phyloP scores from a whole-genome alignment of 2,329 filamentous ascomycete species.

The Clonostachys sp. region DNA sequence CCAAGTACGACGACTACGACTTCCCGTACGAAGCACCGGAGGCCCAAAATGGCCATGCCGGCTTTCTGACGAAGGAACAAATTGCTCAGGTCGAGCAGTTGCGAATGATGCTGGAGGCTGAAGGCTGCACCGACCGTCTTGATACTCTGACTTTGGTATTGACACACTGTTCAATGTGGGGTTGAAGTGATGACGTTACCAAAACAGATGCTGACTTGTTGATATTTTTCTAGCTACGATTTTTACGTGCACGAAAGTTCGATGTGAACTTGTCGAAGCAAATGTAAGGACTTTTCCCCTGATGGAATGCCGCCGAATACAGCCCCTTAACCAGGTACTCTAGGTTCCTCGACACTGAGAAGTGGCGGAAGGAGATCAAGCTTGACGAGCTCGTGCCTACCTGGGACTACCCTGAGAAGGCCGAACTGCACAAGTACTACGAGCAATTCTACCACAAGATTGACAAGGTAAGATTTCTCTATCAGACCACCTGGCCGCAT shows the following conservation, averaged over 20 bases:
- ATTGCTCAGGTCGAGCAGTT: slow-evolving; percentile 87
- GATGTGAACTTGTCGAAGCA: slow-evolving; percentile 77
- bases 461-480: slow-evolving; percentile 61
- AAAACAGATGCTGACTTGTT: slow-evolving; percentile 6
- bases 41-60: slow-evolving; percentile 73
- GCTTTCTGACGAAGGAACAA: slow-evolving; percentile 80
- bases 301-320: background rate
- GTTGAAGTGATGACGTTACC: slow-evolving; percentile 1
- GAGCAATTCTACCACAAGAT: slow-evolving; percentile 99
- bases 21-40: slow-evolving; percentile 76
- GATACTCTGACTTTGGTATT: slow-evolving; percentile 86
- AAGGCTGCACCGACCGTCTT: slow-evolving; percentile 76
- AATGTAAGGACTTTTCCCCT: slow-evolving; percentile 59
- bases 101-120: slow-evolving; percentile 76
- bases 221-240: slow-evolving; percentile 59
- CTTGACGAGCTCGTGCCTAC: slow-evolving; percentile 75
- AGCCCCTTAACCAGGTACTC: slow-evolving; percentile 9
- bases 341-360: slow-evolving; percentile 88
- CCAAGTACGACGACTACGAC: slow-evolving; percentile 96
- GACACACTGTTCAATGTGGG: background rate
- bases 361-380: slow-evolving; percentile 83
- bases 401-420: slow-evolving; percentile 86
- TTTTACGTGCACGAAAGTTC: slow-evolving; percentile 93
- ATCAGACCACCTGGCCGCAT: slow-evolving; percentile 4
- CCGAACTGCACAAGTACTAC: slow-evolving; percentile 83